A percentile compares a stretch with the other conserved stretches of the same genome.
These are phyloP conservation scores for Grosmannia penicillata DNA, from an alignment of 2,329 filamentous ascomycete genomes.

Conservation along the genomic window DNA sequence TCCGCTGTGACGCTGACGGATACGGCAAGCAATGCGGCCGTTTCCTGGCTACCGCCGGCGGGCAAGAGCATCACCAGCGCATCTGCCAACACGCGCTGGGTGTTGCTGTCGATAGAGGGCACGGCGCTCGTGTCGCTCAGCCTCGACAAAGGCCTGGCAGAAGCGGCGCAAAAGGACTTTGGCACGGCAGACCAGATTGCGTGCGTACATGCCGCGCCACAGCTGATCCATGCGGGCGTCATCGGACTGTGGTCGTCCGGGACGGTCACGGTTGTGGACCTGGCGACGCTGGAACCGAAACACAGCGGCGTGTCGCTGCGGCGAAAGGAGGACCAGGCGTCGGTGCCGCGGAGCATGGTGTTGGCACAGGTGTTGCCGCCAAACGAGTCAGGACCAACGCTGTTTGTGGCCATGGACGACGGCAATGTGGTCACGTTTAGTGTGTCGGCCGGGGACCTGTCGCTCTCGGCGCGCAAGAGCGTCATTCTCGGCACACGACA, in stretches of 20 bases:
- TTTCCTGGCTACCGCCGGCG: slow-evolving; percentile 39
- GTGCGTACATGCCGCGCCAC: slow-evolving; percentile 61
- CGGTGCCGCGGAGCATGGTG: slow-evolving; percentile 69
- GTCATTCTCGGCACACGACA: slow-evolving; percentile 77
- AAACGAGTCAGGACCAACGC: slow-evolving; percentile 43
- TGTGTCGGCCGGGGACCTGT: slow-evolving; percentile 44
- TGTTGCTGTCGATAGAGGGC: slow-evolving; percentile 65
- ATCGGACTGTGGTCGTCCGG: slow-evolving; percentile 83
- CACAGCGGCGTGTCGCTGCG: slow-evolving; percentile 50
- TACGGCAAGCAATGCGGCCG: slow-evolving; percentile 35
- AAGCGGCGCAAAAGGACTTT: slow-evolving; percentile 45
- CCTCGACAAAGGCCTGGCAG: slow-evolving; percentile 40
- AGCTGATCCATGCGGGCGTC: slow-evolving; percentile 52
- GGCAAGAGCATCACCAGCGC: slow-evolving; percentile 57
- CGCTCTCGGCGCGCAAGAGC: slow-evolving; percentile 60
- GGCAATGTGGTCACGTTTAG: slow-evolving; percentile 78
- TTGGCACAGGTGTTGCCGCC: slow-evolving; percentile 64
- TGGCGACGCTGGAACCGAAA: slow-evolving; percentile 46
- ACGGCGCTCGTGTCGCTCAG: slow-evolving; percentile 56
- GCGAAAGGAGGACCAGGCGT: slow-evolving; percentile 48
- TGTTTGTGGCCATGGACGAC: slow-evolving; percentile 85
- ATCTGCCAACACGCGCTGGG: slow-evolving; percentile 54
- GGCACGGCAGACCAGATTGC: slow-evolving; percentile 63
- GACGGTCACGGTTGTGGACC: slow-evolving; percentile 56
- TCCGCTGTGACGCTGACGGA: slow-evolving; percentile 48